Percentiles rank a stretch among this genome's conserved stretches.
phyloP scores from a whole-genome alignment of 371 early-diverging fungal species.

The Mortierella sp. region DNA sequence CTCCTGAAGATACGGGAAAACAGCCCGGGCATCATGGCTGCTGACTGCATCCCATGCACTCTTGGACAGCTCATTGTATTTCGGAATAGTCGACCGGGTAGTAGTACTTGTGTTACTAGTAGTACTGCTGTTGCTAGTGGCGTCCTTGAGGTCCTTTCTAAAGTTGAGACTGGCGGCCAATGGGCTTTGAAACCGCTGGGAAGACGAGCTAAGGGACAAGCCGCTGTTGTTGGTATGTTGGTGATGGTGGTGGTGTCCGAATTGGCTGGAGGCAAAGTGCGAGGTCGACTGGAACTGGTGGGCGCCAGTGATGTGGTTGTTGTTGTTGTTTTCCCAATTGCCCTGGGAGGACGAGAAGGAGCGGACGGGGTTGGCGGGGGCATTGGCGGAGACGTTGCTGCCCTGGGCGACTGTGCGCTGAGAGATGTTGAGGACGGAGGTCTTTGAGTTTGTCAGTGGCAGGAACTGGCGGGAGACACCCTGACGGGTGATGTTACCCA shows the following conservation, averaged over 20 bases:
- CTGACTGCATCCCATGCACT: slow-evolving; percentile 48
- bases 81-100: slow-evolving; percentile 12
- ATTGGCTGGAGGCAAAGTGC: neutral
- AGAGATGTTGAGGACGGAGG: slow-evolving; percentile 44
- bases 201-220: slow-evolving; percentile 12
- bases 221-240: slow-evolving; percentile 1
- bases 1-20: slow-evolving; percentile 46
- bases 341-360: slow-evolving; percentile 53
- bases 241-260: slow-evolving; percentile 10
- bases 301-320: slow-evolving; percentile 18
- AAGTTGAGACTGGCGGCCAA: slow-evolving; percentile 22
- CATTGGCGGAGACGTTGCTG: slow-evolving; percentile 27
- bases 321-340: slow-evolving; percentile 44
- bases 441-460: slow-evolving; percentile 47
- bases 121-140: slow-evolving; percentile 5
- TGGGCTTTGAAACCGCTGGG: slow-evolving; percentile 28
- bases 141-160: neutral
- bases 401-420: slow-evolving; percentile 47
- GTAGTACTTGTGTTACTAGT: slow-evolving; percentile 10
- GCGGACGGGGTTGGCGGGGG: slow-evolving; percentile 48
- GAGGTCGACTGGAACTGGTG: slow-evolving; percentile 8
- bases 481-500: slow-evolving; percentile 52
- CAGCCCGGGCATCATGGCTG: slow-evolving; percentile 42
- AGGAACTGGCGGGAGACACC: slow-evolving; percentile 52
- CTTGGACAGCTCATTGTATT: slow-evolving; percentile 30